Evolutionary conservation across 495 filamentous ascomycete genomes (phyloP).

Genomic region (Evansstolkia leycettana): DNA sequence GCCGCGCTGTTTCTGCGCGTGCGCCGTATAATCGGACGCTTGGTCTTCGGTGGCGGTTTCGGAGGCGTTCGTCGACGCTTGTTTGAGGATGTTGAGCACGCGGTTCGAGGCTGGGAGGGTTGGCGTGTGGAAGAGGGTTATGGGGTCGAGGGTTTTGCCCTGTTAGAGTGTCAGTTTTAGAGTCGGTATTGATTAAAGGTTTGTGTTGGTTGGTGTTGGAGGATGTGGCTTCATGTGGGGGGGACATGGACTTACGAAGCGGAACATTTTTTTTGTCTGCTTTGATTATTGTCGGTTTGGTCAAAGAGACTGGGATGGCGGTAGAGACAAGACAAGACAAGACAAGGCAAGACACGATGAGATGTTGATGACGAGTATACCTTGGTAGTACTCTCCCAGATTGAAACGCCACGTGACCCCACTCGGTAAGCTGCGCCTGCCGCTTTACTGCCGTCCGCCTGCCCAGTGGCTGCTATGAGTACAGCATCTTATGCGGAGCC

Average conservation of each 20-base stretch:
- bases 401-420: too few relatives aligned
- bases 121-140: conserved; percentile 91
- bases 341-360: too few relatives aligned
- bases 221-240: not conserved
- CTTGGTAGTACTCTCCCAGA: too few relatives aligned
- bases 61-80: conserved; percentile 49
- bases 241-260: conserved; percentile 20
- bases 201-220: conserved; percentile 1
- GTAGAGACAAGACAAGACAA: too few relatives aligned
- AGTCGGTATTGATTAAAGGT: conserved; percentile 2
- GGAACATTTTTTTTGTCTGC: conserved; percentile 25
- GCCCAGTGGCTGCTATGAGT: too few relatives aligned
- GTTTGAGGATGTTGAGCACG: conserved; percentile 61
- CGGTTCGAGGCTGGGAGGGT: conserved; percentile 49
- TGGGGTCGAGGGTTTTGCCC: conserved; percentile 77
- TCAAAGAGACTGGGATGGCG: too few relatives aligned
- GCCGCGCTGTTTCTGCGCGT: conserved; percentile 38
- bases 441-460: too few relatives aligned
- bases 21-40: conserved; percentile 45
- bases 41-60: conserved; percentile 52
- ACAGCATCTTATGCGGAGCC: too few relatives aligned
- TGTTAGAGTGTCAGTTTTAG: conserved; percentile 15
- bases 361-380: too few relatives aligned
- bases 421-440: too few relatives aligned
- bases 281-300: too few relatives aligned